These are phyloP conservation scores for Synchytrium microbalum DNA, from an alignment of 371 early-diverging fungal species.

Conservation along the genomic window DNA sequence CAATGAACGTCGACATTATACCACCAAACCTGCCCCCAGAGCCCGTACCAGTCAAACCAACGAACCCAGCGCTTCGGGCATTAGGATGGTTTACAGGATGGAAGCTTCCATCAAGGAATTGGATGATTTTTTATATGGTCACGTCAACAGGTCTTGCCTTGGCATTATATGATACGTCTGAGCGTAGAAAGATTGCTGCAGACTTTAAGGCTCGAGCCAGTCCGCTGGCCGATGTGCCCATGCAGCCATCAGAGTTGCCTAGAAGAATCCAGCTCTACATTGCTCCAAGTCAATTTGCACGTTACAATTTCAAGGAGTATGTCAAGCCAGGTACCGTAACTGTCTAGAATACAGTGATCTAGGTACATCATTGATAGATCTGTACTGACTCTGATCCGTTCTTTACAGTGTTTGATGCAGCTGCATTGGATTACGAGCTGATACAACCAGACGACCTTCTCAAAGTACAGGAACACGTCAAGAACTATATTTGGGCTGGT, in stretches of 20 bases:
- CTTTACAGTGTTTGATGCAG: constrained; percentile 33
- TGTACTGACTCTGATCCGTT: background rate
- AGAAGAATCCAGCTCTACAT: constrained; percentile 29
- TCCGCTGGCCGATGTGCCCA: constrained; percentile 12
- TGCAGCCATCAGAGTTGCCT: constrained; percentile 17
- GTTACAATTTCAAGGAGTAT: constrained; percentile 27
- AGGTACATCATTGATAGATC: background rate
- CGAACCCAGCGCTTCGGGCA: background rate
- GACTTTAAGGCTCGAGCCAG: constrained; percentile 11
- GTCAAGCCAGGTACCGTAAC: constrained; percentile 29
- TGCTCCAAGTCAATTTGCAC: constrained; percentile 22
- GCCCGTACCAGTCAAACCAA: background rate
- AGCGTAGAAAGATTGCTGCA: constrained; percentile 13
- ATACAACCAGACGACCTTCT: constrained; percentile 15
- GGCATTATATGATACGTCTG: constrained; percentile 25
- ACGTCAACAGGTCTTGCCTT: constrained; percentile 9
- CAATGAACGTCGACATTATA: background rate
- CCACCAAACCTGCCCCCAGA: background rate
- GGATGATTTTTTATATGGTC: constrained; percentile 26
- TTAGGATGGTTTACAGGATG: background rate
- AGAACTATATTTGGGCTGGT: constrained; percentile 26
- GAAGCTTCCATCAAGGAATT: constrained; percentile 24
- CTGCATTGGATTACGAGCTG: constrained; percentile 35
- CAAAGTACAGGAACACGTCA: constrained; percentile 14
- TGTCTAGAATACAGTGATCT: too few relatives aligned